These are phyloP conservation scores for Gaeumannomyces sp. DNA, from an alignment of 2,329 filamentous ascomycete genomes.

Conservation along the genomic window DNA sequence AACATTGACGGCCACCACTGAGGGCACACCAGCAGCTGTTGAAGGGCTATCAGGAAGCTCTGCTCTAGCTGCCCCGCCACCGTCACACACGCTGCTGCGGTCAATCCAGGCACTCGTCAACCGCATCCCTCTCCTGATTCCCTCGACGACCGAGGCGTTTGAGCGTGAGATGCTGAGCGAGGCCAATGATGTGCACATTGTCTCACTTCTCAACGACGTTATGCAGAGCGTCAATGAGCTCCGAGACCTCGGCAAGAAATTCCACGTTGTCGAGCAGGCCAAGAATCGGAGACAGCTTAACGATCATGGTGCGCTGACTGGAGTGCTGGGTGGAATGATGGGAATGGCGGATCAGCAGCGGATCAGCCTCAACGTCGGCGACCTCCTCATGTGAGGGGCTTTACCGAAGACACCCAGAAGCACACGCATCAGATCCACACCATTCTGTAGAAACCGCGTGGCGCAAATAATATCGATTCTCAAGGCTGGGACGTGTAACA, in stretches of 20 bases:
- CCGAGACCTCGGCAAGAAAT: conserved; percentile 71
- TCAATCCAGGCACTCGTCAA: conserved; percentile 82
- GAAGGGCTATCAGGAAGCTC: neutral
- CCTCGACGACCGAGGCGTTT: conserved; percentile 60
- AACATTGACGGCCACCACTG: conserved; percentile 27
- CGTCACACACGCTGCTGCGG: conserved; percentile 70
- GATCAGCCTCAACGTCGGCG: conserved; percentile 4
- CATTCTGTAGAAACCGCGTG: neutral
- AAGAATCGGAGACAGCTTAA: conserved; percentile 19
- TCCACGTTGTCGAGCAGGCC: conserved; percentile 47
- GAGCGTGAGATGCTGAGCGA: conserved; percentile 67
- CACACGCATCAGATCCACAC: neutral
- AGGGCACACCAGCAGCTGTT: conserved; percentile 18
- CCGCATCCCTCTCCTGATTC: conserved; percentile 74
- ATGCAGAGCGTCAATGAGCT: conserved; percentile 66
- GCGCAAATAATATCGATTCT: neutral
- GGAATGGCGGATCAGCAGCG: neutral
- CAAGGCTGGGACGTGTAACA: neutral
- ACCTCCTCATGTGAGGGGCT: conserved; percentile 4
- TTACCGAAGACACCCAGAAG: neutral
- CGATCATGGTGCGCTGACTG: neutral
- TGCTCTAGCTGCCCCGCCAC: conserved; percentile 24
- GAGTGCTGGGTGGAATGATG: neutral
- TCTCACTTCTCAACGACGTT: conserved; percentile 62
- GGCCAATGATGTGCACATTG: conserved; percentile 75